Conservation (phyloP, 768 basidiomycete species). For the Russula virescens region DNA sequence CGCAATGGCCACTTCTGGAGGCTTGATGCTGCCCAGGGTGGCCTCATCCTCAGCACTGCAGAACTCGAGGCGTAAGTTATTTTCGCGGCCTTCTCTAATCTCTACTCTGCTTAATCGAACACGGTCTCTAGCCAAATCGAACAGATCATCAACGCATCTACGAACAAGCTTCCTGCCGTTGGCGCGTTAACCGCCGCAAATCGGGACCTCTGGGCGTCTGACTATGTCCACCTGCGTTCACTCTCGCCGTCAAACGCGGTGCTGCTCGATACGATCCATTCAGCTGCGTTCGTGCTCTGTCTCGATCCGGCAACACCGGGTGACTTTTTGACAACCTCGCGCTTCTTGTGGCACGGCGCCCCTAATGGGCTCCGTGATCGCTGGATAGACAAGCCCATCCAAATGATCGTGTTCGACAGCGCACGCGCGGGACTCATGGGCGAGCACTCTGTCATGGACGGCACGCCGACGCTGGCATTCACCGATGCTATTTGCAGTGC, state of each 20-base stretch:
- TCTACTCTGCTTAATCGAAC: background rate
- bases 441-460: constrained; percentile 90
- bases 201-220: constrained; percentile 78
- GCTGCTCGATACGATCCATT: constrained; percentile 70
- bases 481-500: constrained; percentile 63
- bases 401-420: constrained; percentile 84
- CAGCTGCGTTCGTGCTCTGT: constrained; percentile 78
- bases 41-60: constrained; percentile 52
- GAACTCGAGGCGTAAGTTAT: constrained; percentile 57
- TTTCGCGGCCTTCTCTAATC: background rate
- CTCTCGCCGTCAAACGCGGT: constrained; percentile 51
- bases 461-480: constrained; percentile 71
- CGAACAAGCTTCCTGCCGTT: constrained; percentile 52
- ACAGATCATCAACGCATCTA: constrained; percentile 61
- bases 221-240: constrained; percentile 38
- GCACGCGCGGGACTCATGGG: constrained; percentile 82
- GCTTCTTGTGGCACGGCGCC: constrained; percentile 78
- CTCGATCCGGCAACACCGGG: constrained; percentile 61
- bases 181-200: constrained; percentile 75
- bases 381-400: constrained; percentile 87
- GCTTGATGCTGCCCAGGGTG: constrained; percentile 52
- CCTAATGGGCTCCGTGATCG: constrained; percentile 57
- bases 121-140: constrained; percentile 53
- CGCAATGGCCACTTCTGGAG: constrained; percentile 84
- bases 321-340: constrained; percentile 53